phyloP scores from a whole-genome alignment of 1,284 basidiomycete genomes.

The Inonotus hispidus region DNA sequence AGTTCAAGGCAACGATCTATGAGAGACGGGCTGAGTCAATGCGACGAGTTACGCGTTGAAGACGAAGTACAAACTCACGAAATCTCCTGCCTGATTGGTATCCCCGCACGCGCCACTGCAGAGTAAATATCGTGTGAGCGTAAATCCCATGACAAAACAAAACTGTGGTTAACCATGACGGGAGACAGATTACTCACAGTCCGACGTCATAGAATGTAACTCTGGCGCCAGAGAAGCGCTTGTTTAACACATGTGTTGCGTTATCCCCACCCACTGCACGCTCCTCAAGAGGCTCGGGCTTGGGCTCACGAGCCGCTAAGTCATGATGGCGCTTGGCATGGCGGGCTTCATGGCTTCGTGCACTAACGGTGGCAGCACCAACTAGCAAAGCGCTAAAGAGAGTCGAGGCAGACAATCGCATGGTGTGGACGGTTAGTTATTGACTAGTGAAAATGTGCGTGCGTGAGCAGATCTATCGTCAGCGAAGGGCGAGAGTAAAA shows the following conservation, averaged over 20 bases:
- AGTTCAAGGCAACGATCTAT: slow-evolving; percentile 41
- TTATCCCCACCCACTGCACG: slow-evolving; percentile 11
- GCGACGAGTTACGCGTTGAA: not conserved
- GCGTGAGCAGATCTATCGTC: not conserved
- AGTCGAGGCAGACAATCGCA: slow-evolving; percentile 27
- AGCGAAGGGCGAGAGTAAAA: not conserved
- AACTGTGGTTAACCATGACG: no score
- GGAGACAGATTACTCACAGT: slow-evolving; percentile 35
- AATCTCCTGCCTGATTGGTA: slow-evolving; percentile 29
- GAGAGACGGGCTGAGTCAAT: slow-evolving; percentile 5
- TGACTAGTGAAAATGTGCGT: not conserved
- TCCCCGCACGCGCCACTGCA: slow-evolving; percentile 38
- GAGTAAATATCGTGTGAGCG: slow-evolving; percentile 15
- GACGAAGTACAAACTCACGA: slow-evolving; percentile 26
- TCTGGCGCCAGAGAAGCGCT: slow-evolving; percentile 28
- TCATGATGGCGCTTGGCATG: slow-evolving; percentile 37
- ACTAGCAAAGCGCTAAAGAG: slow-evolving; percentile 27
- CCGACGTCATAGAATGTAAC: slow-evolving; percentile 55
- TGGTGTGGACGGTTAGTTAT: slow-evolving; percentile 9
- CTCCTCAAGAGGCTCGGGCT: slow-evolving; percentile 4
- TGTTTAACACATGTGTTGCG: slow-evolving; percentile 35
- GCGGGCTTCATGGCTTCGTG: slow-evolving; percentile 28
- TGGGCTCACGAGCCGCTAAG: slow-evolving; percentile 35
- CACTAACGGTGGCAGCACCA: slow-evolving; percentile 33
- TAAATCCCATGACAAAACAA: slow-evolving; percentile 19